Evolutionary conservation across 352 stramenopile genomes (phyloP).

Genomic region (Globisporangium spiculum): DNA sequence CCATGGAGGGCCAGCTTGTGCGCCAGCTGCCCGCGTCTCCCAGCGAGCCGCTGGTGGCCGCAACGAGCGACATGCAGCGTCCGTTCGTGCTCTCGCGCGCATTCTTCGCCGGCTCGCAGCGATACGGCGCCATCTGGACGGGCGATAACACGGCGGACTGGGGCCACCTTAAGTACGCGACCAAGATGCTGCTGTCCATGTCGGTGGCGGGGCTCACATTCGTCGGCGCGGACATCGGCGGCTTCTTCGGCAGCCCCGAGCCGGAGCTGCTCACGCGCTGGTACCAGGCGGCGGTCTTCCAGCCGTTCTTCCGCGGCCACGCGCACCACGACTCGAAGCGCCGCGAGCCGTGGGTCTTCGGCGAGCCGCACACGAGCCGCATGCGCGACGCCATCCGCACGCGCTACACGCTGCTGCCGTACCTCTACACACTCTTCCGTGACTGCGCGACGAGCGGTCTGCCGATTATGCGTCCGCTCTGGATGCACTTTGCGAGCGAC

Average conservation of each 20-base stretch:
- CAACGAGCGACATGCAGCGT: conserved; percentile 67
- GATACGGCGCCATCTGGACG: conserved; percentile 98
- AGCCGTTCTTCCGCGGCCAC: conserved; percentile 99
- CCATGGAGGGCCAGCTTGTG: conserved; percentile 89
- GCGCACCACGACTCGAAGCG: conserved; percentile 99
- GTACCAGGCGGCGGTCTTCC: conserved; percentile 95
- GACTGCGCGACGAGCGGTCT: conserved; percentile 54
- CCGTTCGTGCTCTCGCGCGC: conserved; percentile 97
- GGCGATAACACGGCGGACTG: conserved; percentile 97
- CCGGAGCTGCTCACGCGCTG: conserved; percentile 96
- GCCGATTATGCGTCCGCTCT: conserved; percentile 94
- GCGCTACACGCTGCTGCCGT: conserved; percentile 96
- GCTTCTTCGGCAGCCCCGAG: conserved; percentile 98
- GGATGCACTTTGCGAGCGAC: conserved; percentile 94
- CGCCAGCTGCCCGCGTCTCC: conserved; percentile 56
- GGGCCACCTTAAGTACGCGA: conserved; percentile 93
- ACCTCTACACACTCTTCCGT: conserved; percentile 92
- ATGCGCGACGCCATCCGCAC: conserved; percentile 91
- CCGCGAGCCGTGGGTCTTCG: conserved; percentile 98
- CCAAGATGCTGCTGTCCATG: conserved; percentile 97
- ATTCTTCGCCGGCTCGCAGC: conserved; percentile 98
- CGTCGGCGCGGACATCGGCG: conserved; percentile 97
- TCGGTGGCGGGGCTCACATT: conserved; percentile 96
- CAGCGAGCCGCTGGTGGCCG: conserved; percentile 33
- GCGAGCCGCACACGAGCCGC: conserved; percentile 89